Evolutionary conservation across 352 stramenopile species (phyloP).

Genomic region (Elongisporangium senticosum): DNA sequence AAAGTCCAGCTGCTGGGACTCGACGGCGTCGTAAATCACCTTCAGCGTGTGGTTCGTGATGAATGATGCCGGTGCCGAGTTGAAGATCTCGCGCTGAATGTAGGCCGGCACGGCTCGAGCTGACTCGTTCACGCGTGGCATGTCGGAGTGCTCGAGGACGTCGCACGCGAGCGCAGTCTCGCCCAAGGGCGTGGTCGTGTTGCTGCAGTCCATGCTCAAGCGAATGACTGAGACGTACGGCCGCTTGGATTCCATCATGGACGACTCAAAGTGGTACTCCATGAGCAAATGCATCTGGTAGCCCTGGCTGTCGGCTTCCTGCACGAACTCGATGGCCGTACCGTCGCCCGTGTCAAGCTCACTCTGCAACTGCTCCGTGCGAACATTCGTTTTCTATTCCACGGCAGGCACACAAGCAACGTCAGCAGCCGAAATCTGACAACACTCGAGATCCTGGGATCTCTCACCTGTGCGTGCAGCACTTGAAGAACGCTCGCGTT

Average conservation of each 20-base stretch:
- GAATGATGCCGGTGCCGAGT: slow-evolving; percentile 25
- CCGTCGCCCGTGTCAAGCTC: slow-evolving; percentile 25
- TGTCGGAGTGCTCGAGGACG: slow-evolving; percentile 48
- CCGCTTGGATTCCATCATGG: slow-evolving; percentile 43
- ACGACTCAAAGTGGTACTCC: slow-evolving; percentile 52
- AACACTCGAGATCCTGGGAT: neutral
- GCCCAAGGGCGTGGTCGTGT: slow-evolving; percentile 15
- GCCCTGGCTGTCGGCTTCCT: slow-evolving; percentile 34
- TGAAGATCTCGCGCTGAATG: slow-evolving; percentile 40
- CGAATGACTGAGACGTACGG: slow-evolving; percentile 51
- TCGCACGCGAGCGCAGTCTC: slow-evolving; percentile 31
- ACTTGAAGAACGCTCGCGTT: slow-evolving; percentile 36
- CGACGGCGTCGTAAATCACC: slow-evolving; percentile 44
- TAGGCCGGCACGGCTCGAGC: slow-evolving; percentile 22
- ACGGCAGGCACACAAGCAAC: neutral
- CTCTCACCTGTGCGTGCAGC: slow-evolving; percentile 36
- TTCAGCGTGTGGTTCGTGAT: slow-evolving; percentile 32
- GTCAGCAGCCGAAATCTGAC: neutral
- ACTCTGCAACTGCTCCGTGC: slow-evolving; percentile 34
- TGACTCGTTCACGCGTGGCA: slow-evolving; percentile 43
- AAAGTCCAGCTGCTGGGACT: slow-evolving; percentile 41
- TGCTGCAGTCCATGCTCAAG: slow-evolving; percentile 57
- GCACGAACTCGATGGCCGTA: slow-evolving; percentile 29
- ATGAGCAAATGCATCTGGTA: slow-evolving; percentile 46
- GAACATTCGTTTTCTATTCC: slow-evolving; percentile 23